Base-by-base conservation (phyloP, 1,139 yeast genomes). In the Diutina pseudorugosa region DNA sequence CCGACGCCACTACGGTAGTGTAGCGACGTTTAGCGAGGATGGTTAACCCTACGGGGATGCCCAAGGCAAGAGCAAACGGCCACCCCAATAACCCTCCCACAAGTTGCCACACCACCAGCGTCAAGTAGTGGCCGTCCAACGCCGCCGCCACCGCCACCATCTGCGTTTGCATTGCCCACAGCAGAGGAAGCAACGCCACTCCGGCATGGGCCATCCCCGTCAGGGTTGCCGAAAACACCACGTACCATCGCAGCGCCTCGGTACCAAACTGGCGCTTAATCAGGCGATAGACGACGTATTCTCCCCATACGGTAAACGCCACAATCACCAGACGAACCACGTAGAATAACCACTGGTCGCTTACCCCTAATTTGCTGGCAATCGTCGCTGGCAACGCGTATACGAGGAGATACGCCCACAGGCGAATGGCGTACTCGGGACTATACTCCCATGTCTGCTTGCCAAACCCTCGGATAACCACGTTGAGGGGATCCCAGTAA, bases 361-460 rank as follows among this genome's bases (percentile, higher is more conserved):
- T 54, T 7, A 74, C 53, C 2, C 75, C 16, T 19, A 71, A 67
- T 23, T 8, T 14, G 16, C 18, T 14, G 6, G 47, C 33, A 14
- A 43, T 25, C 18, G 33, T 16, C n/a, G 33, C 47, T 9, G 36
- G 36, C n/a, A 30, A 11, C n/a, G 47, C 47, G 57, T 76, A 79
- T 0, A 88, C 90, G 2, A 81, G 52, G 45, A 85, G 63, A 60
- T 85, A 90, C 0, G 86, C 77, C 80, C 95, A 91, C 7, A 96
- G 87, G 57, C 98, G 71, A 52, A 91, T 89, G 19, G 96, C 90
- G 62, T 79, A 89, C 53, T 77, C 87, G 0, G 98, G 97, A 0
- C 96, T 88, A 65, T 91, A 91, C 62, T 91, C 98, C 98, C 97
- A 91, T 0, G 98, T 91, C 65, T 90, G 90, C 59, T 89, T 86